Base-by-base conservation (phyloP, 2,329 filamentous ascomycete species). In the Trichoderma asperellum region DNA sequence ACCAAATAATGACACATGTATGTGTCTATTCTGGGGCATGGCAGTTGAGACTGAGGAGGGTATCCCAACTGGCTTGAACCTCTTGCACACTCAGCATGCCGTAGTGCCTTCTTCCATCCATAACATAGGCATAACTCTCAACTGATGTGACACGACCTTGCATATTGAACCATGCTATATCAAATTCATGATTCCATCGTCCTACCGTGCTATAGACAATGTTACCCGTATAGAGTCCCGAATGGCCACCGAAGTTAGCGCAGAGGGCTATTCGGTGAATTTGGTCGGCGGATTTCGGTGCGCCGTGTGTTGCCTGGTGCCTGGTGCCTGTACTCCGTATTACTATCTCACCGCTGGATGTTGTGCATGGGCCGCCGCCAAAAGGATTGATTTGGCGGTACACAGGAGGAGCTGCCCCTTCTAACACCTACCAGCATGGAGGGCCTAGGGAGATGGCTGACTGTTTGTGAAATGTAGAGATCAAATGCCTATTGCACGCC, bases 211-310 rank as follows among this genome's bases (percentile, higher is more conserved):
- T 11, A 5, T 27, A 24, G 21, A 11, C n/a, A 24, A 12, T 24
- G 21, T 7, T 14, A 5, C 16, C 18, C 18, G 12, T 5, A 14
- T 53, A 4, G 18, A 53, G 4, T 53, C n/a, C 29, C 32, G 56
- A 5, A 5, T 18, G 29, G 58, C 14, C 37, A 14, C 21, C 32
- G 21, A 40, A 14, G 21, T 16, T 35, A 5, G 29, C 7, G 32
- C 53, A 5, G 60, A 27, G 34, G 47, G 21, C 29, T 40, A 24
- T 55, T 64, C 61, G 61, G 61, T n/a, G 49, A 55, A 40, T 64
- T 64, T 35, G 53, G 11, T 65, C 62, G 62, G 62, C 32, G 62
- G 10, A 47, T 47, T 65, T 56, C 34, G 62, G 34, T 56, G 62
- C 62, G 49, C 37, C 35, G 52, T 35, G 49, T 24, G 43, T 56